Conservation (phyloP, 495 filamentous ascomycete species). For the Neurospora sp. region DNA sequence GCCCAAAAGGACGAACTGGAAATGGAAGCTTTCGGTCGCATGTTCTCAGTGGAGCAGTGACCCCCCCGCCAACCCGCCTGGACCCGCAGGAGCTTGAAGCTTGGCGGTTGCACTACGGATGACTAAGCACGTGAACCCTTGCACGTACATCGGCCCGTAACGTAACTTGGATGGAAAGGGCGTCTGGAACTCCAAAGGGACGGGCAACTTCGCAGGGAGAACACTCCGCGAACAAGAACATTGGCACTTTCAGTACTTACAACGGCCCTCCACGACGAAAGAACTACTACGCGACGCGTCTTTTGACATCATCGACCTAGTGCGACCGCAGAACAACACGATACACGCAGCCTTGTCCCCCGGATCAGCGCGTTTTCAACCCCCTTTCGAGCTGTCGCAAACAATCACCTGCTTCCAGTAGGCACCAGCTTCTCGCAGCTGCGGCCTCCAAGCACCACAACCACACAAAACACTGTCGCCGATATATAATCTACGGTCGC, state of each 20-base stretch:
- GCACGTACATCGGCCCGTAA: neutral
- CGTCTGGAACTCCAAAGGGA: neutral
- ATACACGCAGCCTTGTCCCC: neutral
- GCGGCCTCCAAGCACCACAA: neutral
- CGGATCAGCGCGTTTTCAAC: constrained; percentile 5
- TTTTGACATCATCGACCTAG: neutral
- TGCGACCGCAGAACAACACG: neutral
- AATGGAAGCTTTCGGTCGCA: neutral
- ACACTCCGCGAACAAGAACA: neutral
- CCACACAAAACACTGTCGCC: neutral
- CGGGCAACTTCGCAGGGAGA: neutral
- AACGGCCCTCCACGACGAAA: neutral
- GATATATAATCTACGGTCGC: neutral
- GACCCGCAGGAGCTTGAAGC: neutral
- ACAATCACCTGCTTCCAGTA: neutral
- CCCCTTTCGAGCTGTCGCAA: neutral
- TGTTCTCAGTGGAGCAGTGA: neutral
- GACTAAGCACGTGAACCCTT: neutral
- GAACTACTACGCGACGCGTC: neutral
- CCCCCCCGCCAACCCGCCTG: neutral
- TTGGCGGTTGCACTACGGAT: neutral
- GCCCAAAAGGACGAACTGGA: neutral
- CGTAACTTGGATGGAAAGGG: neutral
- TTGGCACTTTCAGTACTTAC: neutral
- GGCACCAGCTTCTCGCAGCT: neutral